Conservation (phyloP, 495 filamentous ascomycete species). For the Talaromyces liani region DNA sequence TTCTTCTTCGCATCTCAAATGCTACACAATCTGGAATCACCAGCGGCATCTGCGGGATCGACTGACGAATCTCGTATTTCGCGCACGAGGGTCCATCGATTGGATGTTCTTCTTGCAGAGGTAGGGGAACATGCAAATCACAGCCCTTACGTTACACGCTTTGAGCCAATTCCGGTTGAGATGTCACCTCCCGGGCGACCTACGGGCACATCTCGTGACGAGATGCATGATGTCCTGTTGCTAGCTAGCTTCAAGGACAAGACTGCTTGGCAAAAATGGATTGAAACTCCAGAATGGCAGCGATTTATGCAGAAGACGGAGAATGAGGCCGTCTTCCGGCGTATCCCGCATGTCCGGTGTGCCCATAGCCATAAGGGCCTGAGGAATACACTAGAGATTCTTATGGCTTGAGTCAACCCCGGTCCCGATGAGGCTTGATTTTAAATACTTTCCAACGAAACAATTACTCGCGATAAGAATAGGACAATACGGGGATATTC, state of each 20-base stretch:
- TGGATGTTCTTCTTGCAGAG: slow-evolving; percentile 8
- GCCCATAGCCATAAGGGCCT: slow-evolving; percentile 8
- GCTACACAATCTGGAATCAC: slow-evolving; percentile 68
- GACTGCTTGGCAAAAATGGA: slow-evolving; percentile 5
- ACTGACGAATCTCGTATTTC: neutral
- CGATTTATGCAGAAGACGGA: slow-evolving; percentile 5
- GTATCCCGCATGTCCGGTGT: slow-evolving; percentile 10
- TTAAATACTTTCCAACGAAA: neutral
- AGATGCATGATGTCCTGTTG: slow-evolving; percentile 10
- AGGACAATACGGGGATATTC: neutral
- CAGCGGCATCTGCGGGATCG: neutral
- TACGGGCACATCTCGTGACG: slow-evolving; percentile 3
- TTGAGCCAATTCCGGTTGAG: slow-evolving; percentile 8
- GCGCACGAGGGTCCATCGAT: neutral
- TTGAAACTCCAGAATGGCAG: slow-evolving; percentile 6
- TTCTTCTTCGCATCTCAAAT: slow-evolving; percentile 87
- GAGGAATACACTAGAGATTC: slow-evolving; percentile 6
- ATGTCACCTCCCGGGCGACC: slow-evolving; percentile 8
- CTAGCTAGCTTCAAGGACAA: slow-evolving; percentile 10
- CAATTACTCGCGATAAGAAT: neutral
- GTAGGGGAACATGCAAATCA: slow-evolving; percentile 5
- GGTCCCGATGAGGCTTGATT: neutral
- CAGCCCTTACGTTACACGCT: slow-evolving; percentile 8
- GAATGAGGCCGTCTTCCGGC: slow-evolving; percentile 5
- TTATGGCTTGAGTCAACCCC: slow-evolving; percentile 7